Conservation (phyloP, 164 flowering plant species). For the Umbilicus rupestris region DNA sequence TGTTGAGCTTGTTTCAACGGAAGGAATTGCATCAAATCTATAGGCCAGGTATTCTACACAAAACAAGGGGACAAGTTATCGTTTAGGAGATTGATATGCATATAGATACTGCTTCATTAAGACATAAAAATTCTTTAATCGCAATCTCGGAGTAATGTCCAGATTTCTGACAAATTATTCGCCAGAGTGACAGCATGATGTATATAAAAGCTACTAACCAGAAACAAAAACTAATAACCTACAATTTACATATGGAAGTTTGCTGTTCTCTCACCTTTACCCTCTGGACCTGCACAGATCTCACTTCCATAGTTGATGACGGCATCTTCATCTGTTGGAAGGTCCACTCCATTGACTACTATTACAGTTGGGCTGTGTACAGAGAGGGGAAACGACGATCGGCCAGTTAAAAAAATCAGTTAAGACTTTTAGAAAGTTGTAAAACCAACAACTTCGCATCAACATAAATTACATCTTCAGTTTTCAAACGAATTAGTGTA, state of each 20-base stretch:
- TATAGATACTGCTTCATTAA: too few species aligned
- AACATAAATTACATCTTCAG: background rate
- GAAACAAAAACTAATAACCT: background rate
- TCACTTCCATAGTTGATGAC: constrained; percentile 53
- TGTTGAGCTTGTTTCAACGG: constrained; percentile 21
- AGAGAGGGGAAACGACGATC: background rate
- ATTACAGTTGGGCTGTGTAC: constrained; percentile 34
- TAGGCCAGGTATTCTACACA: constrained; percentile 46
- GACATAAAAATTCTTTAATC: too few species aligned
- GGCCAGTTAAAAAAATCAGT: background rate
- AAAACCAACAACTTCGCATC: background rate
- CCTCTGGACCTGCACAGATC: constrained; percentile 46
- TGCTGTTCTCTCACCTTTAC: constrained; percentile 34
- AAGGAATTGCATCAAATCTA: constrained; percentile 42
- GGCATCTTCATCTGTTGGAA: constrained; percentile 32
- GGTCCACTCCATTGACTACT: constrained; percentile 38
- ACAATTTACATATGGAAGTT: background rate
- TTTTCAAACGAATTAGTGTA: background rate
- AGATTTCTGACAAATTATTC: too few species aligned
- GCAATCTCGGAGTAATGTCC: too few species aligned
- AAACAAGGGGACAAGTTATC: background rate
- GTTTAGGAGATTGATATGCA: background rate
- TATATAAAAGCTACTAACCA: background rate
- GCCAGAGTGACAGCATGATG: too few species aligned
- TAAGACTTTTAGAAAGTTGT: background rate